These are phyloP conservation scores for Cladobotryum protrusum DNA, from an alignment of 2,329 filamentous ascomycete species.

Conservation along the genomic window DNA sequence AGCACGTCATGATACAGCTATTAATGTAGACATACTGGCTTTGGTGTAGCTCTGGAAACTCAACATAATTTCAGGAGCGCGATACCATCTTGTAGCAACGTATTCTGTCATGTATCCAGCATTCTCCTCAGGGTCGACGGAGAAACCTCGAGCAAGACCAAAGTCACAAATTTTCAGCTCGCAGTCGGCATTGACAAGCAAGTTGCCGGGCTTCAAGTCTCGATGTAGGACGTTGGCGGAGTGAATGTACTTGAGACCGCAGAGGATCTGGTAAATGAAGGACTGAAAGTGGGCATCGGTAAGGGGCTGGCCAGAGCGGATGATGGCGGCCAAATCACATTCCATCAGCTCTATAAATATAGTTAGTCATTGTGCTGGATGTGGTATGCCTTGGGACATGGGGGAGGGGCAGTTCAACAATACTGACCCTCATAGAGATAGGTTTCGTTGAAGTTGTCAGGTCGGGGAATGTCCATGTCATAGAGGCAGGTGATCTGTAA, in stretches of 20 bases:
- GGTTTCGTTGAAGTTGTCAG: conserved; percentile 97
- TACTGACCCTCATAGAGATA: conserved; percentile 91
- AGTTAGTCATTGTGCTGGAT: not conserved
- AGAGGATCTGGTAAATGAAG: conserved; percentile 99
- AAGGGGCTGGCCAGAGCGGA: conserved; percentile 90
- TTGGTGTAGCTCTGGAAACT: conserved; percentile 99
- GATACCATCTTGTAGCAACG: conserved; percentile 93
- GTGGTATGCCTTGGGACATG: not conserved
- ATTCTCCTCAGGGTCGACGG: conserved; percentile 94
- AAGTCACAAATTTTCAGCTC: conserved; percentile 99
- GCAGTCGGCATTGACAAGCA: conserved; percentile 97
- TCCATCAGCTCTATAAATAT: conserved; percentile 82
- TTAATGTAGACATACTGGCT: conserved; percentile 69
- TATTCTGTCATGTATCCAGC: conserved; percentile 99
- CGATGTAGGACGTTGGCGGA: conserved; percentile 96
- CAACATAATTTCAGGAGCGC: conserved; percentile 96
- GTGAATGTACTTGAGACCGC: conserved; percentile 98
- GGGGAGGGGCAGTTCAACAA: not conserved
- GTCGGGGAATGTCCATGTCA: conserved; percentile 98
- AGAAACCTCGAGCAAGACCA: conserved; percentile 92
- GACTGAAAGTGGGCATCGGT: conserved; percentile 99
- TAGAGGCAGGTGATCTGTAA: conserved; percentile 92
- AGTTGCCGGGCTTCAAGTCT: conserved; percentile 93
- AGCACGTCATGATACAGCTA: not conserved
- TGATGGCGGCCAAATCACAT: conserved; percentile 95